Conservation (phyloP, 75 land plant species). For the Pinus tabuliformis region DNA sequence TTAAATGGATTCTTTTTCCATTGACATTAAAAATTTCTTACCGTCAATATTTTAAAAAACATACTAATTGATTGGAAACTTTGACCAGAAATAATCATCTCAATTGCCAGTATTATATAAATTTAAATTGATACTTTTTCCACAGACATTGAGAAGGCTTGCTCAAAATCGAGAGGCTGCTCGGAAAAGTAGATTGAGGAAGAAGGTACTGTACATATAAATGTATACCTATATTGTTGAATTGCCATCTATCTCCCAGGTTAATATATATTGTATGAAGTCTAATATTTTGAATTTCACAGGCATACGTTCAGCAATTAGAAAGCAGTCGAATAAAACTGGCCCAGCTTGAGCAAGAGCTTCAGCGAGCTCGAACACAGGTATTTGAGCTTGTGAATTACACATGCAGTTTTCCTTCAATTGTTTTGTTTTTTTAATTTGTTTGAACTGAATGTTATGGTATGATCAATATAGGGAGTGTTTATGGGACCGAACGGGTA, state of each 20-base stretch:
- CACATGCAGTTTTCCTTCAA: neutral
- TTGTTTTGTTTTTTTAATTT: neutral
- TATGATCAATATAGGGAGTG: neutral
- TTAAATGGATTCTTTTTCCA: neutral
- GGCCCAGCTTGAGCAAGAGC: conserved; percentile 61
- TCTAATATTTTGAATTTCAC: neutral
- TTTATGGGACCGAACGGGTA: neutral
- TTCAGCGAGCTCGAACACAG: conserved; percentile 63
- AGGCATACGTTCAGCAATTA: conserved; percentile 76
- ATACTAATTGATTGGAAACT: too few species aligned
- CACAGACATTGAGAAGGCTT: conserved; percentile 81
- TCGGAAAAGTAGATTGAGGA: conserved; percentile 84
- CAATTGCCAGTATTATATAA: neutral
- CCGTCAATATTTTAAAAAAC: too few species aligned
- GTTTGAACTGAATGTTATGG: neutral
- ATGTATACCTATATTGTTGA: neutral
- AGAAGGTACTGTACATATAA: conserved; percentile 48
- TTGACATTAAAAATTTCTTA: too few species aligned
- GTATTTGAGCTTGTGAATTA: conserved; percentile 13
- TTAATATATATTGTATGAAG: too few species aligned
- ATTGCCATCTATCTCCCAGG: too few species aligned
- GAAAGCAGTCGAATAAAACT: conserved; percentile 58
- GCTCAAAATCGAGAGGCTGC: conserved; percentile 97
- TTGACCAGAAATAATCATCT: neutral
- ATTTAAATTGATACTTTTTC: neutral